These are phyloP conservation scores for Botryotinia calthae DNA, from an alignment of 2,329 filamentous ascomycete genomes.

Conservation along the genomic window DNA sequence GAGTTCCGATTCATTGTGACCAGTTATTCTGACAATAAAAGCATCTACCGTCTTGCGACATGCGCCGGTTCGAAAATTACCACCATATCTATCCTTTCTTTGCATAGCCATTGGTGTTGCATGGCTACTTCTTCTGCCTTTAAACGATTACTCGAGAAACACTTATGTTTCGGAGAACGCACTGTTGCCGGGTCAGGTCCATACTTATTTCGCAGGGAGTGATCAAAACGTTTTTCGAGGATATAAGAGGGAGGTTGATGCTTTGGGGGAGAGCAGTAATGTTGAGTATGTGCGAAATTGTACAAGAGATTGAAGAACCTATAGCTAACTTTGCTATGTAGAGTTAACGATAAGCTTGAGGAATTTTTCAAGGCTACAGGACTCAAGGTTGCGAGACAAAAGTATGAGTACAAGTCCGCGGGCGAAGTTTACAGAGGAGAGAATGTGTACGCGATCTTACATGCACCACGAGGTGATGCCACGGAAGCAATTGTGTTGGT, in stretches of 20 bases:
- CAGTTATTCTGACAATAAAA: slow-evolving; percentile 30
- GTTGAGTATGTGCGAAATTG: slow-evolving; percentile 45
- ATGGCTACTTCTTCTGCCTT: slow-evolving; percentile 86
- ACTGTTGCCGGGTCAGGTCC: slow-evolving; percentile 89
- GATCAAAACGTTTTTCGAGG: slow-evolving; percentile 93
- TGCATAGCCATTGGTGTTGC: slow-evolving; percentile 81
- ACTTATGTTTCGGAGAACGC: slow-evolving; percentile 99
- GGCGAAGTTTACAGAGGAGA: slow-evolving; percentile 73
- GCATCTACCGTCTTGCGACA: slow-evolving; percentile 67
- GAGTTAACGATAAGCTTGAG: slow-evolving; percentile 68
- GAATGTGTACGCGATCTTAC: slow-evolving; percentile 91
- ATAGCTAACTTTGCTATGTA: slow-evolving; percentile 34
- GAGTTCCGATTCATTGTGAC: background rate
- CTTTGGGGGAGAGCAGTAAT: slow-evolving; percentile 53
- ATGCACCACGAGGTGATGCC: slow-evolving; percentile 90
- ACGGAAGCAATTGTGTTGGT: slow-evolving; percentile 95
- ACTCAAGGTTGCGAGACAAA: slow-evolving; percentile 83
- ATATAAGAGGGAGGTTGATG: slow-evolving; percentile 79
- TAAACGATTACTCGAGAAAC: slow-evolving; percentile 84
- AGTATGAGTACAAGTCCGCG: slow-evolving; percentile 79
- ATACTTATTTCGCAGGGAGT: slow-evolving; percentile 95
- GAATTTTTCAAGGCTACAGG: slow-evolving; percentile 75
- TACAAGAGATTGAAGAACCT: slow-evolving; percentile 32
- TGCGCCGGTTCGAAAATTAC: slow-evolving; percentile 79
- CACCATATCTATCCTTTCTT: slow-evolving; percentile 81